Evolutionary conservation across 192 early-diverging fungal genomes (phyloP).

Genomic region (Pecoramyces ruminantium): DNA sequence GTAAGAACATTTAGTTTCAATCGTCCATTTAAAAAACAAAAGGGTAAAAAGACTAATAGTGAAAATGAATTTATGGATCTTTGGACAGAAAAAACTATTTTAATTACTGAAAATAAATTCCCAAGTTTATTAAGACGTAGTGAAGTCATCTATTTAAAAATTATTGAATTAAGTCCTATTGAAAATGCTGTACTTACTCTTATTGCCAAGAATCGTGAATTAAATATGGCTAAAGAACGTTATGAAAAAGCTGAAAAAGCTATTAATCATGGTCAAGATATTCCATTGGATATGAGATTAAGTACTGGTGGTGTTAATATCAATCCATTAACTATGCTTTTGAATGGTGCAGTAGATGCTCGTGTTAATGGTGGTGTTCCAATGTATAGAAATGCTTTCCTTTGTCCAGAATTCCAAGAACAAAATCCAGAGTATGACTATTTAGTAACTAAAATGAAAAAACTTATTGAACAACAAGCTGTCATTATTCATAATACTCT

Average conservation of each 20-base stretch:
- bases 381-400: conserved; percentile 56
- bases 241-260: conserved; percentile 6
- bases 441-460: conserved; percentile 22
- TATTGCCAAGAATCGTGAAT: conserved; percentile 44
- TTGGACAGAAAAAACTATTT: conserved; percentile 57
- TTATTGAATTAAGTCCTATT: conserved; percentile 49
- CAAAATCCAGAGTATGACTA: conserved; percentile 19
- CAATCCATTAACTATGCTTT: conserved; percentile 58
- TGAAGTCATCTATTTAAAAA: conserved; percentile 26
- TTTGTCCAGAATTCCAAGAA: conserved; percentile 17
- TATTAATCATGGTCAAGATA: conserved; percentile 1
- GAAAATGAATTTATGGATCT: conserved; percentile 50
- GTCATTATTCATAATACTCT: conserved; percentile 10
- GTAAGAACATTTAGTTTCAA: conserved; percentile 45
- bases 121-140: conserved; percentile 40
- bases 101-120: conserved; percentile 45
- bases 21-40: conserved; percentile 32
- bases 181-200: conserved; percentile 59
- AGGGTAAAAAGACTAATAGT: not conserved
- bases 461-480: conserved; percentile 47
- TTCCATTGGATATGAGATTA: not conserved
- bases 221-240: conserved; percentile 10
- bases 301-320: conserved; percentile 15
- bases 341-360: conserved; percentile 70
- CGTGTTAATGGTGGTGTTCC: conserved; percentile 68